Evolutionary conservation across 2,329 filamentous ascomycete genomes (phyloP).

Genomic region (Neopestalotiopsis rosae): DNA sequence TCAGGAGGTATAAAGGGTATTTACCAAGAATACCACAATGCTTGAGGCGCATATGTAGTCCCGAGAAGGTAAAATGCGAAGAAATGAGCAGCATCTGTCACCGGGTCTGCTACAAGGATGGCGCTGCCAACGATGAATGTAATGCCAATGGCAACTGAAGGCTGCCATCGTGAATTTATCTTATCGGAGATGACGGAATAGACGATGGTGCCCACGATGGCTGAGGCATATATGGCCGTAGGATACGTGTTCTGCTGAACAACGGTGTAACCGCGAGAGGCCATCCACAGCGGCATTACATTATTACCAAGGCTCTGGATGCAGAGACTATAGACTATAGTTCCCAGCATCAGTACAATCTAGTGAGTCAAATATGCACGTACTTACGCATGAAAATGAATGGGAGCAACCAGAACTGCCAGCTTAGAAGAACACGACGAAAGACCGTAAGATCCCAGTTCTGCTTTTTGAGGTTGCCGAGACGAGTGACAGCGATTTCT

Average conservation of each 20-base stretch:
- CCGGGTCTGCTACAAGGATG: slow-evolving; percentile 40
- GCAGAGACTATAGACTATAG: slow-evolving; percentile 45
- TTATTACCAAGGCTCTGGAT: slow-evolving; percentile 49
- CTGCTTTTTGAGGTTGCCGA: slow-evolving; percentile 35
- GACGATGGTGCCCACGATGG: slow-evolving; percentile 45
- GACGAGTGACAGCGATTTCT: slow-evolving; percentile 41
- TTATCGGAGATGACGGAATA: slow-evolving; percentile 48
- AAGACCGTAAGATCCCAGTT: slow-evolving; percentile 19
- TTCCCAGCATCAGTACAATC: not conserved
- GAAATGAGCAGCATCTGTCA: slow-evolving; percentile 42
- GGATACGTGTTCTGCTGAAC: slow-evolving; percentile 52
- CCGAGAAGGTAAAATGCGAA: slow-evolving; percentile 50
- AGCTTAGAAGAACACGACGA: slow-evolving; percentile 36
- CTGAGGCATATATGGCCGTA: slow-evolving; percentile 45
- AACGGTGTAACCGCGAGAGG: slow-evolving; percentile 46
- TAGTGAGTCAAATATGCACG: not conserved
- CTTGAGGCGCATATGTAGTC: slow-evolving; percentile 50
- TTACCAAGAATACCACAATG: slow-evolving; percentile 50
- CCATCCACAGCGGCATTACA: slow-evolving; percentile 51
- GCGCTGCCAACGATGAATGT: slow-evolving; percentile 47
- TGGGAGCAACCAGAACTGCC: slow-evolving; percentile 51
- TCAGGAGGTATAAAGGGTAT: not conserved
- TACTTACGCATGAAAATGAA: slow-evolving; percentile 49
- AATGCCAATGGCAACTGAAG: slow-evolving; percentile 45
- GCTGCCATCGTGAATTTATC: slow-evolving; percentile 48